Percentiles rank a stretch among this genome's conserved stretches.
phyloP scores from a whole-genome alignment of 139 green algal species.

The Desmodesmus armatus region DNA sequence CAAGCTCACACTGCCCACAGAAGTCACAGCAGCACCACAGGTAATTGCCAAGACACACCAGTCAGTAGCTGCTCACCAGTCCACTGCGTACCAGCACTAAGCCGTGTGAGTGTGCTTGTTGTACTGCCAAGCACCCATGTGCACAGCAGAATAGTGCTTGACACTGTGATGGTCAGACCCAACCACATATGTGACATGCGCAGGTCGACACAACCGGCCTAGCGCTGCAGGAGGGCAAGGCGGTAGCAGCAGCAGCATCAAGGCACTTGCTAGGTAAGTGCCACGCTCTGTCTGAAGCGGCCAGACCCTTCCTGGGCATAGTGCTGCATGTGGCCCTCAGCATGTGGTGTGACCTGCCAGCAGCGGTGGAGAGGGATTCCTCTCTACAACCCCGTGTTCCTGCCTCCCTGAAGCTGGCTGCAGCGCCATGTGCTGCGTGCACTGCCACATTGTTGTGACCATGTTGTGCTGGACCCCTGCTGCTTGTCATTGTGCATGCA shows the following conservation, averaged over 20 bases:
- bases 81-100: background rate
- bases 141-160: background rate
- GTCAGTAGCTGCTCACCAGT: too few species aligned
- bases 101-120: background rate
- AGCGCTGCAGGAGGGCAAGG: conserved; percentile 55
- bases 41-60: background rate
- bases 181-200: background rate
- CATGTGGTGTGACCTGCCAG: too few species aligned
- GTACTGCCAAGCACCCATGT: background rate
- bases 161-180: background rate
- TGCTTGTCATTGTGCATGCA: conserved; percentile 55
- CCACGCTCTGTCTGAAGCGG: too few species aligned
- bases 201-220: conserved; percentile 69
- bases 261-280: conserved; percentile 60
- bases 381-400: background rate
- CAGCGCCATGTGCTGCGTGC: background rate
- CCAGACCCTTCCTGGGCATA: too few species aligned
- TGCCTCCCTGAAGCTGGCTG: background rate
- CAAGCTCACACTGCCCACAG: conserved; percentile 24
- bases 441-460: background rate
- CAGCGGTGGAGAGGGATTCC: background rate
- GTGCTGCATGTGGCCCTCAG: too few species aligned
- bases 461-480: background rate
- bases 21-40: conserved; percentile 36
- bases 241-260: conserved; percentile 49